phyloP scores from a whole-genome alignment of 306 rosid species.

The Pachyrhizus erosus region DNA sequence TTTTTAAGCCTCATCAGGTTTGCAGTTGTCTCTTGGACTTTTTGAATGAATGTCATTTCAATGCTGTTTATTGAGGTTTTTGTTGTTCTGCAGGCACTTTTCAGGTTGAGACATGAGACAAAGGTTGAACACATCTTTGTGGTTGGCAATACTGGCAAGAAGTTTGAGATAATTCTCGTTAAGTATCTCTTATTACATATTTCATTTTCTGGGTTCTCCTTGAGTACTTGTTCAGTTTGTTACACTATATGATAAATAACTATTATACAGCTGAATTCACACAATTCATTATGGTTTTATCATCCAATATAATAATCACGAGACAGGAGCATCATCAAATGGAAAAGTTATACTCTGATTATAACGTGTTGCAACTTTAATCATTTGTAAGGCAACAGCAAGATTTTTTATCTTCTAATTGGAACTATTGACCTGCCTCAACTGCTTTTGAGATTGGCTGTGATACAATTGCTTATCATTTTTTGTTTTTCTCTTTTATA shows the following conservation, averaged over 20 bases:
- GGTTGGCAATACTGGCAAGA: conserved; percentile 75
- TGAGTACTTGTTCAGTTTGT: not conserved
- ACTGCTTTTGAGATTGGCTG: not conserved
- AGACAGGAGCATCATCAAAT: not conserved
- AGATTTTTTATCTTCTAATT: not conserved
- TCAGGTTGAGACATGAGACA: conserved; percentile 83
- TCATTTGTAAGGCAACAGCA: not conserved
- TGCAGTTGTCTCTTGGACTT: conserved; percentile 46
- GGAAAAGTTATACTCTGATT: conserved; percentile 13
- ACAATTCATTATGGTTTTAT: not conserved
- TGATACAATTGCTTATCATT: not conserved
- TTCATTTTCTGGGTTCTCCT: conserved; percentile 5
- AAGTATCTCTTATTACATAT: conserved; percentile 56
- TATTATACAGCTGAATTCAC: not conserved
- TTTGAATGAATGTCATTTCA: conserved; percentile 31
- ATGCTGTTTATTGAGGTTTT: conserved; percentile 45
- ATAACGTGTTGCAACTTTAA: not conserved
- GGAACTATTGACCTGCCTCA: not conserved
- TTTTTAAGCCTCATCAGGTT: conserved; percentile 95
- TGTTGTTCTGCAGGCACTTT: conserved; percentile 75
- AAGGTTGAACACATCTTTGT: conserved; percentile 86
- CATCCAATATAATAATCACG: conserved; percentile 30
- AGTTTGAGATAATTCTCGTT: conserved; percentile 84
- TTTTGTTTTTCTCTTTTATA: conserved; percentile 9
- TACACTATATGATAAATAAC: not conserved